These are phyloP conservation scores for Phytophthora fragariae DNA, from an alignment of 352 stramenopile genomes.

Conservation along the genomic window DNA sequence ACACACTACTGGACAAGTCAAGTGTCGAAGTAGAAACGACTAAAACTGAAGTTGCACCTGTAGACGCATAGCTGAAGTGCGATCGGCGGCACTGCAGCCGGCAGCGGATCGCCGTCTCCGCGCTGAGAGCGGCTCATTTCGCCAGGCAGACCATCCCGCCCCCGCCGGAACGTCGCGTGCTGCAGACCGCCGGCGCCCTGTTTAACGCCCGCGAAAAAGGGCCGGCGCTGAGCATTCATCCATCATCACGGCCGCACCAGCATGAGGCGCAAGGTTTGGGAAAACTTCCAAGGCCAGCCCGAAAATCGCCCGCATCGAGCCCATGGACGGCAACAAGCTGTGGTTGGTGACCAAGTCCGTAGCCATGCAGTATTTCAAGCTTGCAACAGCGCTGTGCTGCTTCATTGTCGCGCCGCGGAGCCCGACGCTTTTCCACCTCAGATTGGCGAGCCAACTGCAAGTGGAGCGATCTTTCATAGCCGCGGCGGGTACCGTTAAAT, in stretches of 20 bases:
- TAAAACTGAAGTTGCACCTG: constrained; percentile 24
- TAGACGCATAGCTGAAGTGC: constrained; percentile 19
- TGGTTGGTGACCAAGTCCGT: not conserved
- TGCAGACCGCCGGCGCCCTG: not conserved
- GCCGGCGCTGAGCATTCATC: constrained; percentile 25
- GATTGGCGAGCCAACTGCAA: constrained; percentile 13
- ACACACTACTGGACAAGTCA: not conserved
- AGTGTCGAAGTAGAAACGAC: constrained; percentile 14
- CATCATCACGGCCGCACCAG: constrained; percentile 13
- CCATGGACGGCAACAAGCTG: not conserved
- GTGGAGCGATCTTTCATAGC: constrained; percentile 20
- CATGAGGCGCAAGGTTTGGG: constrained; percentile 20
- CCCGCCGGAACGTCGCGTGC: constrained; percentile 11
- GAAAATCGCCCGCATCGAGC: not conserved
- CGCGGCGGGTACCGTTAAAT: constrained; percentile 11
- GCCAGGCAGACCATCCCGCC: constrained; percentile 1
- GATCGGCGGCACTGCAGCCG: constrained; percentile 2
- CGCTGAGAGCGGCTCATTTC: constrained; percentile 15
- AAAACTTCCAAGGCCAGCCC: constrained; percentile 8
- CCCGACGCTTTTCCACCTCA: not conserved
- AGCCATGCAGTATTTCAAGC: not conserved
- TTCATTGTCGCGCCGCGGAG: not conserved
- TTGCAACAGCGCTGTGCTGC: not conserved
- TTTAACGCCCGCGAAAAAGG: constrained; percentile 24
- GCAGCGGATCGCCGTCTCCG: not conserved